These are phyloP conservation scores for Schoenoplectus tabernaemontani DNA, from an alignment of 202 grass and related monocot species.

Conservation along the genomic window DNA sequence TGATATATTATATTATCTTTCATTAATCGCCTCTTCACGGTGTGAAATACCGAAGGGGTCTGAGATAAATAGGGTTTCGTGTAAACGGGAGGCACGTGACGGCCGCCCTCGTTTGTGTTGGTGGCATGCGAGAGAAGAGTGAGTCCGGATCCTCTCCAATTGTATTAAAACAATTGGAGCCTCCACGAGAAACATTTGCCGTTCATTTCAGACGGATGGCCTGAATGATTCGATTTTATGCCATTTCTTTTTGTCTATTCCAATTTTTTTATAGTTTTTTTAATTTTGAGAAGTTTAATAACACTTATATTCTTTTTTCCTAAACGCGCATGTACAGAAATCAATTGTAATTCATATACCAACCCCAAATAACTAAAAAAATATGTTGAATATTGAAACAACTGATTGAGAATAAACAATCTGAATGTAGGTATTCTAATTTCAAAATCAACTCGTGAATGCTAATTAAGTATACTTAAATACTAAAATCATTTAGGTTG, in stretches of 20 bases:
- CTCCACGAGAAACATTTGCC: background rate
- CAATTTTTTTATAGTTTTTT: background rate
- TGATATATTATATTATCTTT: background rate
- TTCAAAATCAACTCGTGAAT: too few relatives aligned
- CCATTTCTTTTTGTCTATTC: background rate
- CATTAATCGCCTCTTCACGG: background rate
- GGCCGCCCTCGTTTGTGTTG: background rate
- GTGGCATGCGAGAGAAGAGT: constrained; percentile 7
- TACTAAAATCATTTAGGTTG: too few relatives aligned
- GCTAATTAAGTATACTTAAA: too few relatives aligned
- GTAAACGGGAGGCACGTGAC: constrained; percentile 7
- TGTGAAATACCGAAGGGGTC: background rate
- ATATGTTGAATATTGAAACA: background rate
- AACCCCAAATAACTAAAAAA: too few relatives aligned
- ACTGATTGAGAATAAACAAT: background rate
- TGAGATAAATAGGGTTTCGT: background rate
- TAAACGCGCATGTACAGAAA: too few relatives aligned
- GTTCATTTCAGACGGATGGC: background rate
- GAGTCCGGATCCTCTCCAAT: background rate
- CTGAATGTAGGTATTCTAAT: too few relatives aligned
- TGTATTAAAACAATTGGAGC: background rate
- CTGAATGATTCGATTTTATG: background rate
- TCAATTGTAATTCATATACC: too few relatives aligned
- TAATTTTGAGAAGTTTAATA: background rate
- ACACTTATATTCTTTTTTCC: background rate